Evolutionary conservation across 768 basidiomycete species (phyloP), one percentile per base, ranked within the genome.

Genomic region (Auriscalpium microsporum): DNA sequence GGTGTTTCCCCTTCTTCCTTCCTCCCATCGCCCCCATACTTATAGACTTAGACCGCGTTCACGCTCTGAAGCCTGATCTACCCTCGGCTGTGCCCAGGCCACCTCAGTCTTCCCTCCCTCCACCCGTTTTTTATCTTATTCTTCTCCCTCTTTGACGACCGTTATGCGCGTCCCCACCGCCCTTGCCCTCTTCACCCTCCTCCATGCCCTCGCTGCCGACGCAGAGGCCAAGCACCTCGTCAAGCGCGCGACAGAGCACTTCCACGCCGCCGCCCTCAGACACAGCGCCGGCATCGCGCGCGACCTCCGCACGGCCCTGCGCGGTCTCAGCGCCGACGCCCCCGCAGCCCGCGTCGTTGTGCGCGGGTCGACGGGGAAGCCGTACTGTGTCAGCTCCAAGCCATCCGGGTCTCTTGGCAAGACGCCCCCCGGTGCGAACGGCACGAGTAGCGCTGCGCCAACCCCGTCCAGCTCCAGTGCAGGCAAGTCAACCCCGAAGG

Each of bases 271-370:
- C 56, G 84, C 86, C 34, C 66, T 78, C 45, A 76, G 73, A 54
- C 80, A 79, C 55, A 87, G 84, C 44, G 76, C 78, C 48, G 76
- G 69, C 53, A 72, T 90, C 33, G 84, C 86, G 16, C 76, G 75
- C 54, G 88, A 90, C 67, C 74, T 90, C 54, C 83, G 86, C 33
- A 63, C 82, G 36, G 84, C 83, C 11, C 81, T 90, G 63, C 70
- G 76, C 19, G 74, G 77, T 21, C 69, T 84, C 23, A 71, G 84
- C 10, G 69, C 76, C 34, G 66, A 55, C 11, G 56, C 58, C 40
- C 54, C 58, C 11, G 13, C 38, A 19, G 13, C 16, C 0, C 53
- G 47, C 33, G 13, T 19, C 16, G 1, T 37, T 3, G 28, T 48
- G 48, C 35, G 36, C 10, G 45, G 54, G 48, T 58, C 55, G 36